A percentile compares a stretch with the other conserved stretches of the same genome.
phyloP scores from a whole-genome alignment of 2,329 filamentous ascomycete genomes.

The Alternaria alternata region DNA sequence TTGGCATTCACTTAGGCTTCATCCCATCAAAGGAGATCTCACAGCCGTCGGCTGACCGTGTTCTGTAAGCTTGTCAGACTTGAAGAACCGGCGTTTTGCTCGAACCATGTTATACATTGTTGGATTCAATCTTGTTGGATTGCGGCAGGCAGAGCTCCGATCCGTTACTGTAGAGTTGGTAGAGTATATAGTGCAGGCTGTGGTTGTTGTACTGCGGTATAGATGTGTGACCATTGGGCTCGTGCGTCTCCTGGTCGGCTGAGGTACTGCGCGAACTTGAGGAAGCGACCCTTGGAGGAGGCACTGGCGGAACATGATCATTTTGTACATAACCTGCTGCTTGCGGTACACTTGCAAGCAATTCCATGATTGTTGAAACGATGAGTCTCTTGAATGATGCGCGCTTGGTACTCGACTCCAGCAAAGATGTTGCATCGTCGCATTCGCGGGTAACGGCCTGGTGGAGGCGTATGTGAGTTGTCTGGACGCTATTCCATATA shows the following conservation, averaged over 20 bases:
- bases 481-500: slow-evolving; percentile 38
- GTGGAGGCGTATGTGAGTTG: slow-evolving; percentile 34
- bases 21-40: slow-evolving; percentile 9
- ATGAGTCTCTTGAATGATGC: slow-evolving; percentile 22
- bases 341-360: slow-evolving; percentile 37
- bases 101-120: slow-evolving; percentile 26
- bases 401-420: slow-evolving; percentile 9
- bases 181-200: slow-evolving; percentile 32
- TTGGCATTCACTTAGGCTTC: slow-evolving; percentile 10
- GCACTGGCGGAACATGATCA: background rate
- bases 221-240: background rate
- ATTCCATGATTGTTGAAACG: slow-evolving; percentile 25
- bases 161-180: slow-evolving; percentile 29
- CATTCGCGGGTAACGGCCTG: slow-evolving; percentile 32
- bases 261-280: no score
- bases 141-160: slow-evolving; percentile 19
- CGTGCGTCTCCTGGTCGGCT: background rate
- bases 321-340: slow-evolving; percentile 27
- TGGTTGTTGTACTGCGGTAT: slow-evolving; percentile 1
- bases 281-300: background rate
- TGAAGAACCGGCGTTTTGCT: slow-evolving; percentile 17
- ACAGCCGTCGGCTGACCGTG: slow-evolving; percentile 13
- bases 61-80: slow-evolving; percentile 23
- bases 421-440: background rate
- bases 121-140: slow-evolving; percentile 5